phyloP scores from a whole-genome alignment of 768 basidiomycete genomes.

The Calocybe cyanea region DNA sequence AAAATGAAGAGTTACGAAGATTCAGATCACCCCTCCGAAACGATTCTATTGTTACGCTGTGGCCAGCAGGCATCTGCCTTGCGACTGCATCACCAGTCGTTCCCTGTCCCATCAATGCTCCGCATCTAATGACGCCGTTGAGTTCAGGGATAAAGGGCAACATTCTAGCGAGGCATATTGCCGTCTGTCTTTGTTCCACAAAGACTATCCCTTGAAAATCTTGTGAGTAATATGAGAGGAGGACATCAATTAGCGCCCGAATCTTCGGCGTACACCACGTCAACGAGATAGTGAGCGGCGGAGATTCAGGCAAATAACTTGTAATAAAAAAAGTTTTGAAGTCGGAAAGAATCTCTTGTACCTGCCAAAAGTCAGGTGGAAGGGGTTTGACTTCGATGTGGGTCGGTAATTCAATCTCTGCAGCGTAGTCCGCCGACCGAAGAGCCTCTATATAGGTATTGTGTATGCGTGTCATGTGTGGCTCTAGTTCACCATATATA shows the following conservation, averaged over 20 bases:
- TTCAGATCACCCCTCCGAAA: constrained; percentile 69
- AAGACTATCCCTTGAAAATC: constrained; percentile 83
- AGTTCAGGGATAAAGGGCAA: constrained; percentile 59
- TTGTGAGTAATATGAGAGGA: constrained; percentile 49
- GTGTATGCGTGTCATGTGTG: constrained; percentile 40
- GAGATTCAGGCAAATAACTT: constrained; percentile 22
- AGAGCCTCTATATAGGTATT: constrained; percentile 15
- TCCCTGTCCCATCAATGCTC: constrained; percentile 71
- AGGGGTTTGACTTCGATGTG: constrained; percentile 19
- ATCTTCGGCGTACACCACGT: constrained; percentile 77
- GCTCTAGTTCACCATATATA: constrained; percentile 56
- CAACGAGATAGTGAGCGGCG: constrained; percentile 42
- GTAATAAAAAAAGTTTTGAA: constrained; percentile 46
- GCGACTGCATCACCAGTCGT: constrained; percentile 38
- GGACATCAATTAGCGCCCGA: constrained; percentile 53
- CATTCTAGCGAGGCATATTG: constrained; percentile 62
- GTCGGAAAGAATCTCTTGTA: constrained; percentile 39
- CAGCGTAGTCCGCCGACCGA: constrained; percentile 14
- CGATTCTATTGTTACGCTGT: constrained; percentile 55
- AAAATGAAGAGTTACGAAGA: constrained; percentile 44
- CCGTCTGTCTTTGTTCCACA: constrained; percentile 81
- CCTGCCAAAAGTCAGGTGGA: constrained; percentile 32
- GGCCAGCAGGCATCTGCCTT: constrained; percentile 36
- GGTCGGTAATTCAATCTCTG: constrained; percentile 14
- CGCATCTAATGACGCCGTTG: constrained; percentile 52